These are phyloP conservation scores for Paecilomyces niveus DNA, from an alignment of 2,329 filamentous ascomycete species.

Conservation along the genomic window DNA sequence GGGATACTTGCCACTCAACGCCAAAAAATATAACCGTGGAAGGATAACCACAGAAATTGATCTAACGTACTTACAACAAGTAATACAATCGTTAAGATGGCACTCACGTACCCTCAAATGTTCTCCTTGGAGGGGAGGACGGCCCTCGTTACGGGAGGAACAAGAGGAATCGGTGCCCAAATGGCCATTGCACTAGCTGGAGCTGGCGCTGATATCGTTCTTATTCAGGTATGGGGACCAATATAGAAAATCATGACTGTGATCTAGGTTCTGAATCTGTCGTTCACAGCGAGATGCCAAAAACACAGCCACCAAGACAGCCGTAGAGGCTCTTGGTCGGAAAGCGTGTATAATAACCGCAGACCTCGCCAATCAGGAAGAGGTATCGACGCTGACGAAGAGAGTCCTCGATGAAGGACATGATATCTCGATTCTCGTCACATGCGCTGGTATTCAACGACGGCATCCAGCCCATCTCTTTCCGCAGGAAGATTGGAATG, in stretches of 20 bases:
- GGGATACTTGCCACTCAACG: neutral
- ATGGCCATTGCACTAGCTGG: conserved; percentile 43
- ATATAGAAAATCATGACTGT: neutral
- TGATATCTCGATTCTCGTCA: conserved; percentile 69
- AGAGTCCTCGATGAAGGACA: conserved; percentile 37
- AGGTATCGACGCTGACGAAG: conserved; percentile 35
- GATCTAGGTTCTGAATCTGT: neutral
- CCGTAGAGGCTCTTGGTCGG: conserved; percentile 30
- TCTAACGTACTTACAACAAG: neutral
- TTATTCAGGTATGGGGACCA: conserved; percentile 28
- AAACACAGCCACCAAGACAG: conserved; percentile 37
- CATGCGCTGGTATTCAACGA: conserved; percentile 80
- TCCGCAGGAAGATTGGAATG: conserved; percentile 68
- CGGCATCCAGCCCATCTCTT: conserved; percentile 70
- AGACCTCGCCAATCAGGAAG: conserved; percentile 35
- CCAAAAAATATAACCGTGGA: neutral
- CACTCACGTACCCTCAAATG: neutral
- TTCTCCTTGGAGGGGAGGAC: conserved; percentile 37
- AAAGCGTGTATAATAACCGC: conserved; percentile 38
- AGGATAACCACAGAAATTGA: neutral
- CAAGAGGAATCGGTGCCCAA: conserved; percentile 40
- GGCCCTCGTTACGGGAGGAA: conserved; percentile 41
- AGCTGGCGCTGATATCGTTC: conserved; percentile 40
- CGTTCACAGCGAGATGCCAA: conserved; percentile 45
- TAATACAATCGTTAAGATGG: neutral